Conservation (phyloP, 495 filamentous ascomycete genomes). For the Thozetella sp. region DNA sequence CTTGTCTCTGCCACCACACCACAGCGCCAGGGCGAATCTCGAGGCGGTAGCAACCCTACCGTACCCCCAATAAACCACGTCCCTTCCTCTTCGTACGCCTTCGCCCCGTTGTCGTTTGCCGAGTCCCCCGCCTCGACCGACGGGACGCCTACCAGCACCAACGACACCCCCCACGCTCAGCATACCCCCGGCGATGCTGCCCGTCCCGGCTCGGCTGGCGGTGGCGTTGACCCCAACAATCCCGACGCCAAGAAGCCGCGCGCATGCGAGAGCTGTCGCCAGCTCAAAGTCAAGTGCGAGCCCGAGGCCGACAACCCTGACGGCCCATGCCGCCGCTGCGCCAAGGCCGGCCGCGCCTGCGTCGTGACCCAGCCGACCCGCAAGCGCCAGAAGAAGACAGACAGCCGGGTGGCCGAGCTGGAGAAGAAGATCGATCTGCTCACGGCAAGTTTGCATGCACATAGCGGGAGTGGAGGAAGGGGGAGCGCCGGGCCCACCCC, state of each 20-base stretch:
- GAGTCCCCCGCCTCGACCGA: conserved; percentile 3
- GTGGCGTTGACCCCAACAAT: conserved; percentile 33
- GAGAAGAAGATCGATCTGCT: conserved; percentile 93
- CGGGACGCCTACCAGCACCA: background rate
- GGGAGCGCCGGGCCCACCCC: conserved; percentile 21
- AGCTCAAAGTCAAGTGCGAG: conserved; percentile 90
- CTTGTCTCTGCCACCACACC: background rate
- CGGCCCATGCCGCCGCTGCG: conserved; percentile 80
- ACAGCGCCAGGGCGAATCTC: background rate
- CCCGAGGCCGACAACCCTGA: conserved; percentile 63
- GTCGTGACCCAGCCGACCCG: conserved; percentile 80
- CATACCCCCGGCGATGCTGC: conserved; percentile 4
- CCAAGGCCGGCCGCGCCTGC: conserved; percentile 79
- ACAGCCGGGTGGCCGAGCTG: conserved; percentile 87
- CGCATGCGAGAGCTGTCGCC: conserved; percentile 92
- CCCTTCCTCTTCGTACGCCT: background rate
- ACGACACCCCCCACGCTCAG: background rate
- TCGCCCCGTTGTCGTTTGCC: background rate
- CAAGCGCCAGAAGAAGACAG: conserved; percentile 92
- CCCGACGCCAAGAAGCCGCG: conserved; percentile 74
- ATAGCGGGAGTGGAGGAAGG: conserved; percentile 29
- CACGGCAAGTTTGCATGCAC: conserved; percentile 73
- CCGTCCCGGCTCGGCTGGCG: conserved; percentile 11
- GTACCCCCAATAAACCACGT: background rate
- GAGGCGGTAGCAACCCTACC: background rate